phyloP scores from a whole-genome alignment of 2,329 filamentous ascomycete species.

The Pseudophaeomoniella oleicola region DNA sequence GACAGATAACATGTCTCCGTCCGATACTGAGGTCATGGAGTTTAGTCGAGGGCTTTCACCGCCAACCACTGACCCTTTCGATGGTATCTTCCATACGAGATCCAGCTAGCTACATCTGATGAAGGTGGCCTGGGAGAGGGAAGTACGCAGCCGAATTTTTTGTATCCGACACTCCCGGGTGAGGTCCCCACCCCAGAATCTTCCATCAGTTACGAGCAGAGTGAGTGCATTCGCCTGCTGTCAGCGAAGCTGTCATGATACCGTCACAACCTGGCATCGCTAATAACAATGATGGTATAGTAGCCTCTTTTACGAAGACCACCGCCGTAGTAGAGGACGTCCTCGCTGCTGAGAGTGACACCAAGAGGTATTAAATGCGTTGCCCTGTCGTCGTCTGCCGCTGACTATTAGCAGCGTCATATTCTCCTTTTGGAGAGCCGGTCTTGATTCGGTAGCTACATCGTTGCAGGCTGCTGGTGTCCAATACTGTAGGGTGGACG shows the following conservation, averaged over 20 bases:
- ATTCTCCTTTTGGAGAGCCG: conserved; percentile 37
- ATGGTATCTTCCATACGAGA: no score
- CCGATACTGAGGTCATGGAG: no score
- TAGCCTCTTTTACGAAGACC: conserved; percentile 3
- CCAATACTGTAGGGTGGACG: conserved; percentile 29
- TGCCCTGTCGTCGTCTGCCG: neutral
- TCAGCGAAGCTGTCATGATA: conserved; percentile 1
- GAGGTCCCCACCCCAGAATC: neutral
- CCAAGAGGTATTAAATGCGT: conserved; percentile 20
- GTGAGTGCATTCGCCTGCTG: no score
- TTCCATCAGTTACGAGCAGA: neutral
- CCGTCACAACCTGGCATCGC: neutral
- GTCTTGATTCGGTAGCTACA: conserved; percentile 30
- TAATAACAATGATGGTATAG: neutral
- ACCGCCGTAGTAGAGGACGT: conserved; percentile 2
- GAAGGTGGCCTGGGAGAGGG: no score
- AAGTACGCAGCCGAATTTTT: neutral
- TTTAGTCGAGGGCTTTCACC: no score
- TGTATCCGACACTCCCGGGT: neutral
- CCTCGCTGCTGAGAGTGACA: conserved; percentile 8
- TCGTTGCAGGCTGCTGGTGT: conserved; percentile 23
- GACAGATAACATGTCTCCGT: no score
- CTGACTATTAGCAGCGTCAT: conserved; percentile 24
- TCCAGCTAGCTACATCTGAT: no score
- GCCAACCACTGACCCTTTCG: no score